phyloP scores from a whole-genome alignment of 2,329 filamentous ascomycete species.

The Cladosporium velox region DNA sequence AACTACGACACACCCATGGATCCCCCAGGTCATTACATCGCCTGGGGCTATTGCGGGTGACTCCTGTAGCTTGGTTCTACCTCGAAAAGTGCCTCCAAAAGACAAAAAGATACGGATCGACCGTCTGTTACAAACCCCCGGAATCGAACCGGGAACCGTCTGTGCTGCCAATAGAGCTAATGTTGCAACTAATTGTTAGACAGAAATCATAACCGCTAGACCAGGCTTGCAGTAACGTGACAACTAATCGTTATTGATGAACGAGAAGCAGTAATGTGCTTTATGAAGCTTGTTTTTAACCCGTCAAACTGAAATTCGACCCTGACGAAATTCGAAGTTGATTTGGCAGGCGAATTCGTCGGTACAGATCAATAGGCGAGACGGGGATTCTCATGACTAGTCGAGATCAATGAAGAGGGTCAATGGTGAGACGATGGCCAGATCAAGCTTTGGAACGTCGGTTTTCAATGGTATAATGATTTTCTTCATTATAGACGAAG shows the following conservation, averaged over 20 bases:
- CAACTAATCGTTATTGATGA: background rate
- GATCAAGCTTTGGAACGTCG: background rate
- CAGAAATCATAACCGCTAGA: conserved; percentile 11
- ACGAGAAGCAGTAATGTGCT: no score
- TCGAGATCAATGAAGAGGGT: background rate
- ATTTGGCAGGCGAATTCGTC: background rate
- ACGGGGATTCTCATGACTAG: background rate
- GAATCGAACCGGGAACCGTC: conserved; percentile 12
- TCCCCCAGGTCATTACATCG: background rate
- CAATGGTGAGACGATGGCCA: background rate
- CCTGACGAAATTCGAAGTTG: background rate
- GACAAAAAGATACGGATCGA: background rate
- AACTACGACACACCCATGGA: background rate
- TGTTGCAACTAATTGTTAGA: conserved; percentile 6
- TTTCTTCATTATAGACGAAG: background rate
- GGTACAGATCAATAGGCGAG: background rate
- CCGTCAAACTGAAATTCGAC: background rate
- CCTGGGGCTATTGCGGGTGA: background rate
- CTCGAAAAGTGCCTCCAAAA: background rate
- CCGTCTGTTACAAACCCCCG: conserved; percentile 12
- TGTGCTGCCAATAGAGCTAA: conserved; percentile 4
- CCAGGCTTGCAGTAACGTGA: background rate
- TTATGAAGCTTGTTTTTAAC: no score
- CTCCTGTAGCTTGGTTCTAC: background rate
- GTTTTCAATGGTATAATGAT: background rate